phyloP scores from a whole-genome alignment of 192 early-diverging fungal species.

The Entophlyctis luteolus region DNA sequence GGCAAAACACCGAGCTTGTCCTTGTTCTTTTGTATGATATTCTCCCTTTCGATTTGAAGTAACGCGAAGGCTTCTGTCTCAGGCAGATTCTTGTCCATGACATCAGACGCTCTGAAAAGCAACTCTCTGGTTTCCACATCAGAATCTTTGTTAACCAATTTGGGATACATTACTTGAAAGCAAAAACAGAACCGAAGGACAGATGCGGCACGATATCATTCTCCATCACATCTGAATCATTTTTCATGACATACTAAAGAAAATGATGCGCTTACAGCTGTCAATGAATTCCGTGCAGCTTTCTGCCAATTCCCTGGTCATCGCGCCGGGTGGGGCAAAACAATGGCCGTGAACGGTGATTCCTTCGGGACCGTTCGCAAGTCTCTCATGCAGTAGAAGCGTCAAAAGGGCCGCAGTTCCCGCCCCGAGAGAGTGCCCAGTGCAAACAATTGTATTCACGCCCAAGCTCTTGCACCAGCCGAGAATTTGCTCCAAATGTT shows the following conservation, averaged over 20 bases:
- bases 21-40: conserved; percentile 8
- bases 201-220: conserved; percentile 44
- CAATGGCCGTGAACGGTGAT: conserved; percentile 31
- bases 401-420: conserved; percentile 34
- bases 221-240: conserved; percentile 39
- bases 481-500: conserved; percentile 35
- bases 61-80: conserved; percentile 17
- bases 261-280: conserved; percentile 8
- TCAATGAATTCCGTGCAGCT: conserved; percentile 27
- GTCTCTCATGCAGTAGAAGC: conserved; percentile 29
- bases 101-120: conserved; percentile 9
- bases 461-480: conserved; percentile 32
- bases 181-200: conserved; percentile 15
- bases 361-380: conserved; percentile 16
- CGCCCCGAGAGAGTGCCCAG: conserved; percentile 46
- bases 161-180: conserved; percentile 26
- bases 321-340: conserved; percentile 40
- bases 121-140: conserved; percentile 19
- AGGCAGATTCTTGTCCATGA: conserved; percentile 12
- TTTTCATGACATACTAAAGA: conserved; percentile 17
- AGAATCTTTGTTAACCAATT: background rate
- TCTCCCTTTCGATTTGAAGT: conserved; percentile 2
- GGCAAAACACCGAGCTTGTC: conserved; percentile 24
- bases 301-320: conserved; percentile 25
- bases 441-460: conserved; percentile 28